A percentile compares a stretch with the other conserved stretches of the same genome.
These are phyloP conservation scores for Hortaea werneckii DNA, from an alignment of 2,329 filamentous ascomycete species.

Conservation along the genomic window DNA sequence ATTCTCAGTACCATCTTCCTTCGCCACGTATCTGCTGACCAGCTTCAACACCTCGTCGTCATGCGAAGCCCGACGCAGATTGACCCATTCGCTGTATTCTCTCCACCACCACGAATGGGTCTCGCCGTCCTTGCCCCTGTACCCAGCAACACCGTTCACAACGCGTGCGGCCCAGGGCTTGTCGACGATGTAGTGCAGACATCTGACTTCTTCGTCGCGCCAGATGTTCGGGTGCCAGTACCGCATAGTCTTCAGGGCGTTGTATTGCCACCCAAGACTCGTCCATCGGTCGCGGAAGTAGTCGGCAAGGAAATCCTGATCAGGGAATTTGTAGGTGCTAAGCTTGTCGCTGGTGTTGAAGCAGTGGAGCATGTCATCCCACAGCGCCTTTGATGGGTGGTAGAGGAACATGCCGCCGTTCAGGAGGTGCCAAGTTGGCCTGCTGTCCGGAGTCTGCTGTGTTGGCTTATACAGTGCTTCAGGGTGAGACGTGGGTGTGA, in stretches of 20 bases:
- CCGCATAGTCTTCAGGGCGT: constrained; percentile 45
- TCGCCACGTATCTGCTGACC: constrained; percentile 13
- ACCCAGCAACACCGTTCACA: constrained; percentile 36
- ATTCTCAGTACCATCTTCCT: constrained; percentile 13
- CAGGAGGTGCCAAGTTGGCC: constrained; percentile 35
- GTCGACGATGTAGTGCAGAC: constrained; percentile 46
- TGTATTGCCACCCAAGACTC: constrained; percentile 40
- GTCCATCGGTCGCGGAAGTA: constrained; percentile 38
- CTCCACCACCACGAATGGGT: constrained; percentile 47
- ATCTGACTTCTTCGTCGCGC: constrained; percentile 39
- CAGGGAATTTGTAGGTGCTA: constrained; percentile 35
- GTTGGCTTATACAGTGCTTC: constrained; percentile 24
- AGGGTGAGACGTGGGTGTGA: constrained; percentile 33
- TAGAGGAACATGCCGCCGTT: constrained; percentile 45
- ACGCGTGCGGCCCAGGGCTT: constrained; percentile 44
- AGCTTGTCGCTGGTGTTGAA: constrained; percentile 32
- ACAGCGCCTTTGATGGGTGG: constrained; percentile 30
- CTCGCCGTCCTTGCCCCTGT: constrained; percentile 40
- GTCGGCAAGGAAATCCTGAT: constrained; percentile 44
- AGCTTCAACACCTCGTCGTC: constrained; percentile 19
- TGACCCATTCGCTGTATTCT: constrained; percentile 33
- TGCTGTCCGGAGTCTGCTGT: constrained; percentile 20
- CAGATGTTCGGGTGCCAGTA: constrained; percentile 45
- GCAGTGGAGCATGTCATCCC: constrained; percentile 29
- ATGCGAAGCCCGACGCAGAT: constrained; percentile 26